Evolutionary conservation across 208 protist species (phyloP).

Genomic region (Trypanosoma conorhini): DNA sequence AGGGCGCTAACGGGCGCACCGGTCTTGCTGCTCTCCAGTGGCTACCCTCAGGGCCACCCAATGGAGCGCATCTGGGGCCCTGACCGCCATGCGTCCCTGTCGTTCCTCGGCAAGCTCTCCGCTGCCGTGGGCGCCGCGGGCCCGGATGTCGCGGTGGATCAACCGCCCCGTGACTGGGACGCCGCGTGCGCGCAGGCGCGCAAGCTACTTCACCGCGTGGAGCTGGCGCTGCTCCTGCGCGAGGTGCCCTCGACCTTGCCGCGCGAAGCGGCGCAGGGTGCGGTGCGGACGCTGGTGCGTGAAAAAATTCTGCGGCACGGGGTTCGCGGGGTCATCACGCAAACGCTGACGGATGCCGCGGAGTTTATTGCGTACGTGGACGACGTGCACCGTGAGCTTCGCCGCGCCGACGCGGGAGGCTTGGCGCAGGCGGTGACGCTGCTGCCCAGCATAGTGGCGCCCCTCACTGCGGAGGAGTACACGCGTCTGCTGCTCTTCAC

Average conservation of each 20-base stretch:
- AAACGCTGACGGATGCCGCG: slow-evolving; percentile 34
- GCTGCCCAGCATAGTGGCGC: slow-evolving; percentile 35
- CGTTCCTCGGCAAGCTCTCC: background rate
- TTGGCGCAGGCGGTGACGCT: background rate
- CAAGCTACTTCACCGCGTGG: background rate
- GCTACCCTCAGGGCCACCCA: slow-evolving; percentile 53
- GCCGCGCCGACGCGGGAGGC: background rate
- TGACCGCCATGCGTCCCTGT: background rate
- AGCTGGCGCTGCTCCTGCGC: slow-evolving; percentile 22
- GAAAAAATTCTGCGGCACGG: slow-evolving; percentile 33
- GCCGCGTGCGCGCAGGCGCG: background rate
- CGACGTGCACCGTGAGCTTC: slow-evolving; percentile 25
- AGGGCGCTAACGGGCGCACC: background rate
- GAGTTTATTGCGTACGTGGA: slow-evolving; percentile 36
- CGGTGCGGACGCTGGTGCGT: slow-evolving; percentile 25
- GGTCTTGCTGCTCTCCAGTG: slow-evolving; percentile 2
- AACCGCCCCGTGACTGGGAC: background rate
- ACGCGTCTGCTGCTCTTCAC: slow-evolving; percentile 25
- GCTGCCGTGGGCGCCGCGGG: background rate
- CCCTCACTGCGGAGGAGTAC: slow-evolving; percentile 29
- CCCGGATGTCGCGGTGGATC: background rate
- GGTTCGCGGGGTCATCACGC: slow-evolving; percentile 35
- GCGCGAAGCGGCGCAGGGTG: slow-evolving; percentile 5
- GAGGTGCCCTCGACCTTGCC: slow-evolving; percentile 29
- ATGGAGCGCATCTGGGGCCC: slow-evolving; percentile 31